Percentiles rank a stretch among this genome's conserved stretches.
Conservation (phyloP, 257 asterid genomes). For the Penstemon barbatus region DNA sequence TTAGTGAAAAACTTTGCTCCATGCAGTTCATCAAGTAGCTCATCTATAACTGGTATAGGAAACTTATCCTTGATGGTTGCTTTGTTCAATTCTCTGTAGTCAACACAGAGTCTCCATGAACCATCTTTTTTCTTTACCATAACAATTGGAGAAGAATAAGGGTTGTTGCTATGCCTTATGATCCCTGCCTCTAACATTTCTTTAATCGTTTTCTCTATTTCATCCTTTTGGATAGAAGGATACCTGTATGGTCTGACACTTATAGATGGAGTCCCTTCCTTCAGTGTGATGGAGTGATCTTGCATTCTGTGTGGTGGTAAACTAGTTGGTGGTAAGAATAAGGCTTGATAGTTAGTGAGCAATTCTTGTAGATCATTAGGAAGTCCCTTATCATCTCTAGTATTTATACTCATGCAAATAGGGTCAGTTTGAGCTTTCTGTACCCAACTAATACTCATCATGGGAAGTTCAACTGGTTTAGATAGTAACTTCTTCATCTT, state of each 20-base stretch:
- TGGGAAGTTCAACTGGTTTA: too few species aligned
- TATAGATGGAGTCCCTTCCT: neutral
- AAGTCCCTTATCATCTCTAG: neutral
- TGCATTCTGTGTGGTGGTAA: neutral
- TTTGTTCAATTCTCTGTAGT: neutral
- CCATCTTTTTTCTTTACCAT: neutral
- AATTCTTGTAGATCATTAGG: neutral
- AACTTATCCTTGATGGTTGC: neutral
- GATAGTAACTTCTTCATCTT: neutral
- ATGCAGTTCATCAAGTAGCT: neutral
- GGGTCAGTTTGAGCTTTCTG: neutral
- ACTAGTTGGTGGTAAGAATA: neutral
- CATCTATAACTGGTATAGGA: neutral
- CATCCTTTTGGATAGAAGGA: neutral
- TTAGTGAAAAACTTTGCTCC: neutral
- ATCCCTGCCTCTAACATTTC: too few species aligned
- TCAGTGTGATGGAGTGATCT: neutral
- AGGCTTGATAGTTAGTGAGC: neutral
- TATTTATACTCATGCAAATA: neutral
- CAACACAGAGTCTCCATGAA: neutral
- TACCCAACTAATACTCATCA: neutral
- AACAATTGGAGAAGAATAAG: neutral
- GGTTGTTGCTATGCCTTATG: neutral
- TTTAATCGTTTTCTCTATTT: too few species aligned
- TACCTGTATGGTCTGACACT: neutral